A percentile compares a stretch with the other conserved stretches of the same genome.
Conservation (phyloP, 176 grass and related monocot species). For the Cenchrus americanus region DNA sequence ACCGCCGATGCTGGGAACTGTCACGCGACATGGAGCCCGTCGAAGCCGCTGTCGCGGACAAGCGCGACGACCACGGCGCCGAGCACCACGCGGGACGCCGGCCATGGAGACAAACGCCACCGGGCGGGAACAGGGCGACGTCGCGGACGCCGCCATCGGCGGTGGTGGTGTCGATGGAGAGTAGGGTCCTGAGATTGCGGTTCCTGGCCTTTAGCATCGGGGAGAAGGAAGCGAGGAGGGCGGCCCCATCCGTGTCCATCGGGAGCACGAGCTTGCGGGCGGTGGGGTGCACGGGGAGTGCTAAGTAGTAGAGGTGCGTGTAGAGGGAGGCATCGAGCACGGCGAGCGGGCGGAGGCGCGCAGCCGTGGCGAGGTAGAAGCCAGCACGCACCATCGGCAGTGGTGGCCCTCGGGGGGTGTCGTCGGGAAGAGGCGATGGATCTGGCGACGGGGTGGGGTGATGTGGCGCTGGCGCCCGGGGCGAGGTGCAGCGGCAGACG, state of each 20-base stretch:
- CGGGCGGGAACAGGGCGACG: background rate
- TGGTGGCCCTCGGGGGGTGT: background rate
- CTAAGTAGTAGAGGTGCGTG: constrained; percentile 85
- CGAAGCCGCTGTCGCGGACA: constrained; percentile 50
- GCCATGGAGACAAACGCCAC: constrained; percentile 59
- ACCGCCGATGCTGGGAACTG: constrained; percentile 44
- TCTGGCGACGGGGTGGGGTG: no score
- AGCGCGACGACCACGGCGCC: background rate
- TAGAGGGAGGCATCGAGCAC: constrained; percentile 66
- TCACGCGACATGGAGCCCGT: constrained; percentile 80
- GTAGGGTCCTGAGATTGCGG: constrained; percentile 57
- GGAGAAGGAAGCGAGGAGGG: constrained; percentile 61
- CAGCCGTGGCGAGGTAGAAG: constrained; percentile 65
- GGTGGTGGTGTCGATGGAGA: constrained; percentile 48
- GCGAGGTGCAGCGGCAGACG: no score
- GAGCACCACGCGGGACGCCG: constrained; percentile 25
- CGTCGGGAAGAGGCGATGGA: background rate
- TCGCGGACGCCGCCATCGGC: background rate
- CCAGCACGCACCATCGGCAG: constrained; percentile 54
- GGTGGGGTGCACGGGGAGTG: constrained; percentile 40
- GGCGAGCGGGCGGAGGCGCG: constrained; percentile 49
- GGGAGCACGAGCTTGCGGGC: constrained; percentile 24
- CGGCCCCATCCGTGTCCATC: constrained; percentile 15
- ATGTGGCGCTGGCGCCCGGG: no score
- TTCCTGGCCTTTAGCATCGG: constrained; percentile 54